Base-by-base conservation (phyloP, 768 basidiomycete genomes). In the Mycena alexandri region DNA sequence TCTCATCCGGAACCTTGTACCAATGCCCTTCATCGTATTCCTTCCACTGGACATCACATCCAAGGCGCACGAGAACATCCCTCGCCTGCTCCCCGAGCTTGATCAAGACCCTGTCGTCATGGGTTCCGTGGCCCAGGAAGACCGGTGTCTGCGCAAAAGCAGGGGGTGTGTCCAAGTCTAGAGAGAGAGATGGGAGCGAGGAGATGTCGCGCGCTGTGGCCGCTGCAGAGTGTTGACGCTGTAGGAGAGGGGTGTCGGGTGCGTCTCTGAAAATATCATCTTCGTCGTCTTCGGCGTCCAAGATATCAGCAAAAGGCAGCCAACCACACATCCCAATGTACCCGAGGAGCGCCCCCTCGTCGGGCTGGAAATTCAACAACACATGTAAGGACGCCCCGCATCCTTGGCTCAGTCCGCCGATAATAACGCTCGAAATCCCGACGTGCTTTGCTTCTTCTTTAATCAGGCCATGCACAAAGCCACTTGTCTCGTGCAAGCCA, bases 1-100 rank as follows among this genome's bases (percentile, higher is more conserved):
- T 60, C 60, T 67, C 43, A 14, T 67, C 60, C 9, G 65, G 65
- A 57, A 67, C 65, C 21, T 67, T 67, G 54, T 67, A 67, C 65
- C 60, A 67, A 44, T 67, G 65, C 1, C 66, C 66, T 42, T 67
- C 66, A 29, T 67, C 55, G 41, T 67, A 67, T 29, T 61, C 66
- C 33, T 34, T 57, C 66, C 66, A 67, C 17, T 62, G 44, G 14
- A 67, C 52, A 38, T 61, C 34, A 47, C 55, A 67, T 16, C 54
- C 66, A 12, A 61, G 59, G 5, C 36, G 19, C 34, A 42, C 53
- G 19, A 67, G 38, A 16, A 67, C 59, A 41, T 61, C 66, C 24
- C 54, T 62, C n/a, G 66, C 66, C 48, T 46, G 44, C 21, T 34
- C 53, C 10, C 66, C 66, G 14, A 67, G 48, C 16, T 21, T 51